Evolutionary conservation across 768 basidiomycete genomes (phyloP).

Genomic region (Cystoderma amianthinum): DNA sequence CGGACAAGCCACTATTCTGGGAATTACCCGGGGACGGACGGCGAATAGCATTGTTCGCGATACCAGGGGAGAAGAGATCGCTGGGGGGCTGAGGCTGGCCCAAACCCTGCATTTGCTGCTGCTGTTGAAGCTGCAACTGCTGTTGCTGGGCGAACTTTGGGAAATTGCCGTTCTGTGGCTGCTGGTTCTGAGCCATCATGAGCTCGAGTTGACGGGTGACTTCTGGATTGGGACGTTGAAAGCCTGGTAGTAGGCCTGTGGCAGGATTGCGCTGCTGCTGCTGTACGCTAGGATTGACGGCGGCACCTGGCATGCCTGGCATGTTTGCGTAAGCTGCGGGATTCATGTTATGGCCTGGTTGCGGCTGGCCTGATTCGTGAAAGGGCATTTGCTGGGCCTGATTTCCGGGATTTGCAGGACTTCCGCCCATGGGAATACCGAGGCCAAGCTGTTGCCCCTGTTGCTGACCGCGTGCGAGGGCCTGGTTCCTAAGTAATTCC

Average conservation of each 20-base stretch:
- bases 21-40: conserved; percentile 39
- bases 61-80: conserved; percentile 45
- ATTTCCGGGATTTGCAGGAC: conserved; percentile 18
- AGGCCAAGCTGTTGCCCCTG: conserved; percentile 37
- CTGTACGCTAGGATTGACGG: conserved; percentile 9
- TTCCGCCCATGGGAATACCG: conserved; percentile 30
- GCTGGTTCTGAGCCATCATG: conserved; percentile 41
- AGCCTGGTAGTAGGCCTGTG: conserved; percentile 6
- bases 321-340: conserved; percentile 31
- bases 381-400: conserved; percentile 22
- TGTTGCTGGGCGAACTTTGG: conserved; percentile 23
- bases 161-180: conserved; percentile 34
- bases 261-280: conserved; percentile 14
- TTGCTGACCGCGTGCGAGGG: conserved; percentile 32
- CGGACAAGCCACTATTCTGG: conserved; percentile 13
- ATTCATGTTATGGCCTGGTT: conserved; percentile 29
- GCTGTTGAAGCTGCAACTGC: conserved; percentile 19
- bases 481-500: conserved; percentile 36
- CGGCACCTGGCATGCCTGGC: conserved; percentile 24
- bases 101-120: conserved; percentile 19
- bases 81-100: conserved; percentile 28
- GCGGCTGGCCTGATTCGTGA: conserved; percentile 24
- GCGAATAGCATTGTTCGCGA: conserved; percentile 37
- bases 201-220: conserved; percentile 36
- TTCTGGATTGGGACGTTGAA: conserved; percentile 17